Base-by-base conservation (phyloP, 495 filamentous ascomycete species). In the Echria macrotheca region DNA sequence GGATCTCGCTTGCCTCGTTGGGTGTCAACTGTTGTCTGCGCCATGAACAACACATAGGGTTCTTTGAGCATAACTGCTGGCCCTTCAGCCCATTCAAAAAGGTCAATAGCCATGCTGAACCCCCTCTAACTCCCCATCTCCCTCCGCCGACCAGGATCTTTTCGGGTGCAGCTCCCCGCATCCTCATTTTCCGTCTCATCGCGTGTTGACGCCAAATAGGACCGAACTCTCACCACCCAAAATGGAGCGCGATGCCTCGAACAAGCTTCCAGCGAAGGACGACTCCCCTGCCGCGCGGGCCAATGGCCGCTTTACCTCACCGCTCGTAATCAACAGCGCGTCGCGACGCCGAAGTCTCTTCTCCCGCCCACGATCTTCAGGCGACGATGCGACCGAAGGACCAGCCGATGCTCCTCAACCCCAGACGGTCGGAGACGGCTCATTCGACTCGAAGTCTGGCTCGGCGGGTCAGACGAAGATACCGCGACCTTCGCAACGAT, bases 381-480 rank as follows among this genome's bases (percentile, higher is more conserved):
- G 54, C n/a, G 44, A 48, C 29, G 18, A 42, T 25, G 25, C 42
- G 22, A 3, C 37, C 19, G 41, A 28, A 15, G 14, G 40, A 5
- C 1, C 21, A 6, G 31, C 18, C 23, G 39, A 19, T 17, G 2
- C 44, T 18, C 29, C 14, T 18, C 44, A 25, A 36, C 44, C 36
- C 23, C 44, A 45, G 2, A 12, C 47, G 7, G 51, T 56, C 49
- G 44, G 51, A 3, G 56, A 26, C 6, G 38, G 44, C 4, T 25
- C 40, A n/a, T 52, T 48, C 14, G 63, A 65, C 5, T 29, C 14
- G 28, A 56, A 54, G 14, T 15, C 14, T 26, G 50, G 55, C n/a
- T 66, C 67, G n/a, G 37, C 64, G 2, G 60, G 47, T 33, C 55
- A 52, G 33, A 68, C 71, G 15, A 67, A 53, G 45, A 73, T 74